Conservation (phyloP, 108 stramenopile species). For the Parmales sp. region DNA sequence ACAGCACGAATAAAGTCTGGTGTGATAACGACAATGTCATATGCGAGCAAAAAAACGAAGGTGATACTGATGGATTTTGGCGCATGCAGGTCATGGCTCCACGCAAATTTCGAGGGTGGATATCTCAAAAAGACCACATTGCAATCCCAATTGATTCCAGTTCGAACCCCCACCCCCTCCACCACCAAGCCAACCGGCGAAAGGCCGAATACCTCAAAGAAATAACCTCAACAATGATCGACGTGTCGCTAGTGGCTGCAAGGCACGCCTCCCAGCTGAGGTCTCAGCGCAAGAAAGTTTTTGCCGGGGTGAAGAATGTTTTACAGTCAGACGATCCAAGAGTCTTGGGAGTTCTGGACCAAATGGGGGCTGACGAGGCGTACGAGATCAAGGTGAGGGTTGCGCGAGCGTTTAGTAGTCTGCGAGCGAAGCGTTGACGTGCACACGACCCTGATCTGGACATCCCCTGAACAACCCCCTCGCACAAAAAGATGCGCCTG, state of each 20-base stretch:
- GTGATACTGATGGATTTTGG: background rate
- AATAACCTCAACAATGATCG: background rate
- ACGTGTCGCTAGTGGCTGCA: background rate
- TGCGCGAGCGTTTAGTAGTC: too few relatives aligned
- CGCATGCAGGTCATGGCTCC: background rate
- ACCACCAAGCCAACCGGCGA: background rate
- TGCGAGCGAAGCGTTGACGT: too few relatives aligned
- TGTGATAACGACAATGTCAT: background rate
- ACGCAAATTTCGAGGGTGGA: background rate
- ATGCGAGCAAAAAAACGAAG: background rate
- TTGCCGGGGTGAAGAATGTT: background rate
- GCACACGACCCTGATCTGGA: too few relatives aligned
- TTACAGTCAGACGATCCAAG: background rate
- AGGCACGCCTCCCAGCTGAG: background rate
- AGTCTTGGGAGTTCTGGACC: background rate
- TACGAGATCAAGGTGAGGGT: background rate
- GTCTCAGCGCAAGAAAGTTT: background rate
- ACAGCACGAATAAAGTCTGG: background rate
- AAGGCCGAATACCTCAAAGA: background rate
- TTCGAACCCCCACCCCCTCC: too few relatives aligned
- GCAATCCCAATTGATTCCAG: too few relatives aligned
- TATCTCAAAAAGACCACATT: background rate
- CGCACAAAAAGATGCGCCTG: too few relatives aligned
- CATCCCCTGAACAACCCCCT: too few relatives aligned
- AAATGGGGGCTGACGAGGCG: conserved; percentile 1